Evolutionary conservation across 345 rosid genomes (phyloP).

Genomic region (Gossypium anomalum): DNA sequence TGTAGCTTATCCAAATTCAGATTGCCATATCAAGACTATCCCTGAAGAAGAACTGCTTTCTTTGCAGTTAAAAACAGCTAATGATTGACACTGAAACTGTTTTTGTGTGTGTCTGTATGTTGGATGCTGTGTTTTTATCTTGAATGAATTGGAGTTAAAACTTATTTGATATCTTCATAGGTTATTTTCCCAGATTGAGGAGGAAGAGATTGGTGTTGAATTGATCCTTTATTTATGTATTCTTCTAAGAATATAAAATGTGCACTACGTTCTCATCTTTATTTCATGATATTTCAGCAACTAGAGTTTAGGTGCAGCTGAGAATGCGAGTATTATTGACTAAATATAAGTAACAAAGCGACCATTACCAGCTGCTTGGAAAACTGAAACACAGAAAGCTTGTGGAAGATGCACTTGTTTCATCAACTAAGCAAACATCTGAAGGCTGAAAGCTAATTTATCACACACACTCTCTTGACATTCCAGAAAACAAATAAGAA

Average conservation of each 20-base stretch:
- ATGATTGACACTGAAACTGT: conserved; percentile 38
- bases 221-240: neutral
- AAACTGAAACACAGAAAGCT: no score
- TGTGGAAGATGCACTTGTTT: no score
- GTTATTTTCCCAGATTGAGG: neutral
- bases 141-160: neutral
- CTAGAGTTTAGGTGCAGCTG: neutral
- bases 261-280: neutral
- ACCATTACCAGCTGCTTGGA: no score
- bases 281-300: neutral
- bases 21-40: conserved; percentile 73
- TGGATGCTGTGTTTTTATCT: neutral
- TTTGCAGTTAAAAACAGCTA: conserved; percentile 81
- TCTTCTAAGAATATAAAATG: neutral
- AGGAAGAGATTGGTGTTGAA: neutral
- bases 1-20: conserved; percentile 74
- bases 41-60: conserved; percentile 90
- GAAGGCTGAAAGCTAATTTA: no score
- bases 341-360: no score
- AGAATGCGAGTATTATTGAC: no score
- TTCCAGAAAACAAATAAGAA: no score
- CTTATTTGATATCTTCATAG: neutral
- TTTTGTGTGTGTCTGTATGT: neutral
- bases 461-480: no score
- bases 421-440: no score